A percentile compares a stretch with the other conserved stretches of the same genome.
Evolutionary conservation across 805 yeast genomes (phyloP).

Genomic region (Ogataea neopini): DNA sequence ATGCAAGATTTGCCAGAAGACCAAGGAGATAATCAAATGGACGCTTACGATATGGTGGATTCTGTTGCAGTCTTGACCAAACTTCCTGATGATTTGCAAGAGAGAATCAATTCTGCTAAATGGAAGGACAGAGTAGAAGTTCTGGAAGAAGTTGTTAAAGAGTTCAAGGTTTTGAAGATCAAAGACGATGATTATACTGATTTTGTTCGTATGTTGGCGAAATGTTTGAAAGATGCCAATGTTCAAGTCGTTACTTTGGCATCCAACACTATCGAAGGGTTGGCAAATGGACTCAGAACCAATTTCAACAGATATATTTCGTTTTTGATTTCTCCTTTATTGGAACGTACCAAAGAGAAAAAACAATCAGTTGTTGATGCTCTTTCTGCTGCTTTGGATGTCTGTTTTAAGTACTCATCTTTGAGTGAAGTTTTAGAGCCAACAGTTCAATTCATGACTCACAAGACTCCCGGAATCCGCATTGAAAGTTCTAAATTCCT

Average conservation of each 20-base stretch:
- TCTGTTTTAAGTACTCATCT: constrained; percentile 54
- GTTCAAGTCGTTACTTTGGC: constrained; percentile 82
- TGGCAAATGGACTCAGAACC: constrained; percentile 66
- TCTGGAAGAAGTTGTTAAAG: constrained; percentile 59
- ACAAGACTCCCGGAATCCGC: constrained; percentile 82
- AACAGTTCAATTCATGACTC: constrained; percentile 57
- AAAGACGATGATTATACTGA: constrained; percentile 62
- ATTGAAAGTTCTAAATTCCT: constrained; percentile 68
- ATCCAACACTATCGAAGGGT: constrained; percentile 58
- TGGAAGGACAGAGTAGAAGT: constrained; percentile 95
- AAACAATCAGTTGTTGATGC: constrained; percentile 77
- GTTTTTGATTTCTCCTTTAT: constrained; percentile 55
- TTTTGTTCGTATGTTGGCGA: constrained; percentile 63
- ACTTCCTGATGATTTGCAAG: constrained; percentile 62
- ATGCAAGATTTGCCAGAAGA: constrained; percentile 23
- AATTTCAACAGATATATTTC: constrained; percentile 56
- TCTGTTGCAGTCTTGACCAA: constrained; percentile 67
- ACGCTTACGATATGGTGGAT: constrained; percentile 70
- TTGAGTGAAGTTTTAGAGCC: constrained; percentile 60
- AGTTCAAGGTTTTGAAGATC: constrained; percentile 56
- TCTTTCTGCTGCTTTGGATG: constrained; percentile 63
- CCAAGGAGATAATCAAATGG: constrained; percentile 37
- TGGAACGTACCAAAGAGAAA: constrained; percentile 88
- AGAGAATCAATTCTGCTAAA: constrained; percentile 57
- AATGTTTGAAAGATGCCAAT: constrained; percentile 84